Evolutionary conservation across 2,329 filamentous ascomycete species (phyloP), one percentile per base, ranked within the genome.

Genomic region (Laburnicola sp.): DNA sequence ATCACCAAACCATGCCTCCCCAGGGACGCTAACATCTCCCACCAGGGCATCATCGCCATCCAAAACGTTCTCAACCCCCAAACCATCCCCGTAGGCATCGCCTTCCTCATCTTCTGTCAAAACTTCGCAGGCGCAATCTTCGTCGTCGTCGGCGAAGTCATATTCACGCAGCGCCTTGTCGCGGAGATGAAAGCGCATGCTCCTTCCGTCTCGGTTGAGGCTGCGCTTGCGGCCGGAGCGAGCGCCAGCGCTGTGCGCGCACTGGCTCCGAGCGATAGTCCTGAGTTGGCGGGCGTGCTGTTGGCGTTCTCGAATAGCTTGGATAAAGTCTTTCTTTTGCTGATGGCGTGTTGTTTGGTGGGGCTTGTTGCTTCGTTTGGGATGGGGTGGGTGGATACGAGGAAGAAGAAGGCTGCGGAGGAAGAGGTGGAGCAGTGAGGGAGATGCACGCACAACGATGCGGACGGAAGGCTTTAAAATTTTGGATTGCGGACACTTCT

Each of bases 11-110:
- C 22, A 37, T 9, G 31, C 30, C n/a, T 28, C n/a, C 27, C 10
- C n/a, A 11, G 34, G 26, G 23, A 11, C 11, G 35, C 34, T 47
- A 47, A 40, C 34, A n/a, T 47, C 10, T 30, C 22, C 21, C 11
- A 4, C 32, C 30, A 50, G 48, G 40, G 40, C 7, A 44, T 50
- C 36, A 23, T 50, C 31, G 48, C 48, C 22, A 26, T 50, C 23
- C 48, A 50, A 34, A 50, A 45, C 23, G 38, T 40, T 2, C 30
- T 50, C 3, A 40, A 34, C 10, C 48, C 48, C 6, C 39, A 50
- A 22, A 40, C 45, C 28, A 28, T 45, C 9, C 40, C 48, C 3
- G 10, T 50, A 6, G 48, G 30, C 9, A 50, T 50, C 40, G 28
- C 48, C 9, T 31, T 50, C 10, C 36, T 25, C 28, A 42, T 49